These are phyloP conservation scores for Prunella vulgaris DNA, from an alignment of 257 asterid species.

Conservation along the genomic window DNA sequence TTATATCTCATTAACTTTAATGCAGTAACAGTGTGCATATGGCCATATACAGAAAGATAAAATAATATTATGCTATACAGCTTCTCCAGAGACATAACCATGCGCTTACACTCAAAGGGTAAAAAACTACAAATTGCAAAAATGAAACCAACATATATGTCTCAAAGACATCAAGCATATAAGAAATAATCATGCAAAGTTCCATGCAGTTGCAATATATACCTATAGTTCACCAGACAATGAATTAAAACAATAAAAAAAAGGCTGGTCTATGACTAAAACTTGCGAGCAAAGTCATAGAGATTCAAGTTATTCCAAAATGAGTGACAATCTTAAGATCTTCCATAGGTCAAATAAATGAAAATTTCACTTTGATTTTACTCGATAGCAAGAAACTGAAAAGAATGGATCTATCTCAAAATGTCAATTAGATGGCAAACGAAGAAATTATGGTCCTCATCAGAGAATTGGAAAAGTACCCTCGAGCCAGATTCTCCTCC, in stretches of 20 bases:
- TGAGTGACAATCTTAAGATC: neutral
- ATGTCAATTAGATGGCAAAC: constrained; percentile 18
- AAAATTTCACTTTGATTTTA: too few relatives aligned
- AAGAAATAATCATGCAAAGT: neutral
- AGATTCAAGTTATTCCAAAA: neutral
- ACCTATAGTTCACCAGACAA: neutral
- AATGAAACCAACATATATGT: neutral
- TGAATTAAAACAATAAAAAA: neutral
- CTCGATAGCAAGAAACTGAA: too few relatives aligned
- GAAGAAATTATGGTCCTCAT: neutral
- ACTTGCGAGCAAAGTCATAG: too few relatives aligned
- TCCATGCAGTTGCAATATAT: neutral
- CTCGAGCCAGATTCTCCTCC: constrained; percentile 85
- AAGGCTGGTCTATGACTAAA: neutral
- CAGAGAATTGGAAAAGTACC: too few relatives aligned
- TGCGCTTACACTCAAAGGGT: too few relatives aligned
- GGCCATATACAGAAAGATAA: too few relatives aligned
- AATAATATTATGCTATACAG: too few relatives aligned
- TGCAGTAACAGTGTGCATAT: too few relatives aligned
- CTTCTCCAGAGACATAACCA: too few relatives aligned
- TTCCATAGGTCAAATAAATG: neutral
- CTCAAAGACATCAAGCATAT: neutral
- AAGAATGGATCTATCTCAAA: neutral
- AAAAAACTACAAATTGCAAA: neutral
- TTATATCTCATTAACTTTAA: too few relatives aligned